phyloP scores from a whole-genome alignment of 768 basidiomycete species.

The Tubosaeta sp. region DNA sequence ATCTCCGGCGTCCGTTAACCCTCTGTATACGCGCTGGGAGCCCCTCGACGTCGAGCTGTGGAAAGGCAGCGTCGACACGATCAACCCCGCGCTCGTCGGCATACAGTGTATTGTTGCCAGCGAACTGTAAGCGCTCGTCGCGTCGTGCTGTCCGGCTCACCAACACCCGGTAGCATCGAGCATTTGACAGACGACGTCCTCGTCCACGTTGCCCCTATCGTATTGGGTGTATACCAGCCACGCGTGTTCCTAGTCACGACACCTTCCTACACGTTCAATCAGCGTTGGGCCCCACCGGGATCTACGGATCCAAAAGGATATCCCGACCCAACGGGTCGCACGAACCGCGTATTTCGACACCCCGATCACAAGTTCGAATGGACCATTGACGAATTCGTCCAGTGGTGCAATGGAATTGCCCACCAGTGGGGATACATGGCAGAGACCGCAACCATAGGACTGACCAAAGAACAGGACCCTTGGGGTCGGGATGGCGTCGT shows the following conservation, averaged over 20 bases:
- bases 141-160: background rate
- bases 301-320: constrained; percentile 45
- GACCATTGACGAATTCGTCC: constrained; percentile 68
- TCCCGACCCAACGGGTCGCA: constrained; percentile 73
- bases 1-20: constrained; percentile 34
- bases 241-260: constrained; percentile 74
- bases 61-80: constrained; percentile 65
- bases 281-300: constrained; percentile 60
- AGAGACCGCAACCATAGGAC: constrained; percentile 55
- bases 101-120: constrained; percentile 71
- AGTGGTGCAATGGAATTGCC: constrained; percentile 57
- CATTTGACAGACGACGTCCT: constrained; percentile 63
- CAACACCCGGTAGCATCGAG: constrained; percentile 55
- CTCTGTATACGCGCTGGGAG: constrained; percentile 59
- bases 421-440: constrained; percentile 71
- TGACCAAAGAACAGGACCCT: constrained; percentile 53
- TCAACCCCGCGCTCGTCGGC: constrained; percentile 63
- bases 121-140: constrained; percentile 62
- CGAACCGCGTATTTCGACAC: constrained; percentile 73
- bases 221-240: constrained; percentile 79
- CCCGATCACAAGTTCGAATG: constrained; percentile 88
- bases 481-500: constrained; percentile 67
- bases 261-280: constrained; percentile 81
- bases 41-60: constrained; percentile 61
- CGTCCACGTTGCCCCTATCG: constrained; percentile 57